Evolutionary conservation across 306 rosid genomes (phyloP).

Genomic region (Erythrophleum fordii): DNA sequence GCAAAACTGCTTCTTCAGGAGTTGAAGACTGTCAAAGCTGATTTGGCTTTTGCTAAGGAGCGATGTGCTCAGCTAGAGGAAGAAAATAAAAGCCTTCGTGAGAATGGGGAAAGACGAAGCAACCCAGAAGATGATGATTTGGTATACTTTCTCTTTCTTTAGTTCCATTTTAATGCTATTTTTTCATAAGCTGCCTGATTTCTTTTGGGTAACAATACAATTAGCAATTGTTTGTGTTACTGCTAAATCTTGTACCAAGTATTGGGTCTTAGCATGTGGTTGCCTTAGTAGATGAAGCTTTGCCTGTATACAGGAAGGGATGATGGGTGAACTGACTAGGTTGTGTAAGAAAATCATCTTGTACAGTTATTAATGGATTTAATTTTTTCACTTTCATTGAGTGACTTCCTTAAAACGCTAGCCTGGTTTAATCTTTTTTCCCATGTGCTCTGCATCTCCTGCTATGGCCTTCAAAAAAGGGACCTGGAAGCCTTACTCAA

Average conservation of each 20-base stretch:
- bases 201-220: neutral
- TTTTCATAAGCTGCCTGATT: neutral
- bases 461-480: neutral
- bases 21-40: conserved; percentile 95
- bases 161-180: neutral
- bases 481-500: neutral
- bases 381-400: neutral
- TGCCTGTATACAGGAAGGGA: neutral
- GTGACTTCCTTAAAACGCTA: neutral
- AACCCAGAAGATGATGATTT: conserved; percentile 90
- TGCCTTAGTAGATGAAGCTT: neutral
- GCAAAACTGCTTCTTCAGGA: conserved; percentile 96
- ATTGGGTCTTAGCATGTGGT: neutral
- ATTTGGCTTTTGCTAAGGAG: conserved; percentile 95
- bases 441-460: neutral
- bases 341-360: neutral
- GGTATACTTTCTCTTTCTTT: conserved; percentile 50
- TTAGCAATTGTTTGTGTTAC: neutral
- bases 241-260: neutral
- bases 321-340: neutral
- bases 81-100: conserved; percentile 87
- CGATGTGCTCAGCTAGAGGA: conserved; percentile 97
- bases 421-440: neutral
- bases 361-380: neutral
- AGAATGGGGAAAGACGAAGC: conserved; percentile 85